phyloP scores from a whole-genome alignment of 345 rosid genomes.

The Eucalyptus sideroxylon region DNA sequence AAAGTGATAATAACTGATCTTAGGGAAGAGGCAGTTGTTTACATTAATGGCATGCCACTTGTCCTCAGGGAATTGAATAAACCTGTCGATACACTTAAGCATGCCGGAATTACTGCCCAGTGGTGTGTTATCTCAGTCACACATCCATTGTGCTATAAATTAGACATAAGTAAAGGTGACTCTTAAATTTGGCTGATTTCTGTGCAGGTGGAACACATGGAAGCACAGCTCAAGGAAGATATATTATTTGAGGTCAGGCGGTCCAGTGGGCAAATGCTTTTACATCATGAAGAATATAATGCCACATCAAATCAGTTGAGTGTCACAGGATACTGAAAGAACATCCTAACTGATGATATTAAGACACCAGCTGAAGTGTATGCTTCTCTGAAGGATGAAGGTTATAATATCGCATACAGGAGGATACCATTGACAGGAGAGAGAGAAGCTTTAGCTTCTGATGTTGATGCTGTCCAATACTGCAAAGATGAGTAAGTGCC shows the following conservation, averaged over 20 bases:
- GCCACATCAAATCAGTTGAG: conserved; percentile 60
- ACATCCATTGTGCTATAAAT: neutral
- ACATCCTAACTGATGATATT: conserved; percentile 67
- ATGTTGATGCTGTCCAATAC: conserved; percentile 74
- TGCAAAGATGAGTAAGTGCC: conserved; percentile 73
- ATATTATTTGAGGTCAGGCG: conserved; percentile 58
- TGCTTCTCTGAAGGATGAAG: conserved; percentile 54
- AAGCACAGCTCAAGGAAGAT: conserved; percentile 83
- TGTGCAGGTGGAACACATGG: conserved; percentile 79
- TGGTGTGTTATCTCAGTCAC: conserved; percentile 32
- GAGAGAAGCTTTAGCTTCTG: conserved; percentile 84
- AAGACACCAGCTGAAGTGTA: conserved; percentile 93
- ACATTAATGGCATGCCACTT: conserved; percentile 86
- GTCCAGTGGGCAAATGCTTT: conserved; percentile 78
- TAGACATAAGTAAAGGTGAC: neutral
- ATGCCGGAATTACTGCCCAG: conserved; percentile 79
- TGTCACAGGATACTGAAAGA: conserved; percentile 91
- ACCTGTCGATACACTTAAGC: conserved; percentile 89
- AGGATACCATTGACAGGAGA: conserved; percentile 93
- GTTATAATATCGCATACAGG: conserved; percentile 53
- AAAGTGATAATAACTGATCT: conserved; percentile 71
- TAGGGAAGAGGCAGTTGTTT: conserved; percentile 94
- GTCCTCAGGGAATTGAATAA: conserved; percentile 84
- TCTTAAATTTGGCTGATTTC: neutral
- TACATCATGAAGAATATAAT: conserved; percentile 89